Evolutionary conservation across 192 early-diverging fungal genomes (phyloP), one percentile per base, ranked within the genome.

Genomic region (Coemansia javaensis): DNA sequence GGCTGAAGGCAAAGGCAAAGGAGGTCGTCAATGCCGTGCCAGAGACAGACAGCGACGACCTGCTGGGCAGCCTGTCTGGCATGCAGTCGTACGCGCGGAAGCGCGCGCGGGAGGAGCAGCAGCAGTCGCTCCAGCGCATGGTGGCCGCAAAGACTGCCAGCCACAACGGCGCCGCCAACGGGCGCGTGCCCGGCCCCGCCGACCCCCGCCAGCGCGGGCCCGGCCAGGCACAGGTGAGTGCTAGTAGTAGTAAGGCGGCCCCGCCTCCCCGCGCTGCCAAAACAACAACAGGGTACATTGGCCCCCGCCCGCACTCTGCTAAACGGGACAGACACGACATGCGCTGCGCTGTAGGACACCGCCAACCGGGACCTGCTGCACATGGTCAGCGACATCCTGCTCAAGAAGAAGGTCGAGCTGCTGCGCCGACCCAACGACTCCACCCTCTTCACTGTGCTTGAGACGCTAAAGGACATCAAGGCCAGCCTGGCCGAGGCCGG

Each of bases 371-470:
- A 39, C 3, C 46, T 71, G 50, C 41, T 71, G 23, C 67, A 55
- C 37, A 55, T 59, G 32, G 56, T 71, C 24, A 51, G 59, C 44
- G 54, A 40, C 32, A 30, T 63, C 13, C 35, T 71, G 31, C 24
- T 54, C 10, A 71, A 71, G 25, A 71, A 71, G 51, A 47, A 58
- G 25, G 55, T 71, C 7, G 67, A 71, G 47, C 37, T 63, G 34
- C 47, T 63, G 7, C 67, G 67, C 28, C 40, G 60, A 31, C 67
- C 67, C 23, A 63, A 52, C 56, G 67, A 70, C 12, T 36, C 47
- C 9, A 10, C 44, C 23, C 35, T 70, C 44, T 70, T 63, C 38
- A 45, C 45, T 1, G 50, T 53, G 14, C 46, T 63, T n/a, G 52
- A 54, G 27, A 53, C 44, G 20, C 56, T 70, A 14, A 63, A 63